Conservation (phyloP, 305 asterid species). For the Fraxinus greggii region DNA sequence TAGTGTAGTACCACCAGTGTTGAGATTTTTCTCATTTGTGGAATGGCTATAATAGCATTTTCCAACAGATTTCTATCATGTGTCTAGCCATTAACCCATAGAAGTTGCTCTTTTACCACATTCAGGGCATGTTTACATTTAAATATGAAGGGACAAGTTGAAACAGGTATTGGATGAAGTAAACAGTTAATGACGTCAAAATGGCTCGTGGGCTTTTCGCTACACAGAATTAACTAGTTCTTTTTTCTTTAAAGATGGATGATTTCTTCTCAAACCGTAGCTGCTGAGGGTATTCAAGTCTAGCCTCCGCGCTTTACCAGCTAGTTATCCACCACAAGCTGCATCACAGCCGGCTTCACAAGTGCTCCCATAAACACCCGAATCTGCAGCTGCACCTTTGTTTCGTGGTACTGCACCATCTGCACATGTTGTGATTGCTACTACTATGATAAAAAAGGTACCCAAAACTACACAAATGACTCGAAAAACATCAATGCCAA, state of each 20-base stretch:
- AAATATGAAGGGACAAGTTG: neutral
- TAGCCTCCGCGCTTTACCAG: neutral
- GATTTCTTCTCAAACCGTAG: neutral
- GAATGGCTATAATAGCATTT: neutral
- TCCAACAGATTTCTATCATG: neutral
- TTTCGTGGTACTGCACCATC: conserved; percentile 27
- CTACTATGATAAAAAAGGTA: conserved; percentile 17
- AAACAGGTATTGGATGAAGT: neutral
- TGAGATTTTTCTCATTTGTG: neutral
- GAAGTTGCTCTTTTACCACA: neutral
- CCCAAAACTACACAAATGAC: conserved; percentile 19
- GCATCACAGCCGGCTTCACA: conserved; percentile 33
- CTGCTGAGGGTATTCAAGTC: neutral
- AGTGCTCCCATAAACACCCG: conserved; percentile 13
- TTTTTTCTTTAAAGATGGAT: neutral
- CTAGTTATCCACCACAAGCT: conserved; percentile 30
- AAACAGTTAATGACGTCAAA: neutral
- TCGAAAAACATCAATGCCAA: neutral
- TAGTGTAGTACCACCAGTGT: neutral
- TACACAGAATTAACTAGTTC: neutral
- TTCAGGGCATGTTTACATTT: neutral
- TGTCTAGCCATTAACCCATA: neutral
- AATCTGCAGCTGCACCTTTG: conserved; percentile 22
- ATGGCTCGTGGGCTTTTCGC: neutral
- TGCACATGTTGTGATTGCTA: conserved; percentile 26